These are phyloP conservation scores for Penicillium sp. DNA, from an alignment of 2,329 filamentous ascomycete genomes.

Conservation along the genomic window DNA sequence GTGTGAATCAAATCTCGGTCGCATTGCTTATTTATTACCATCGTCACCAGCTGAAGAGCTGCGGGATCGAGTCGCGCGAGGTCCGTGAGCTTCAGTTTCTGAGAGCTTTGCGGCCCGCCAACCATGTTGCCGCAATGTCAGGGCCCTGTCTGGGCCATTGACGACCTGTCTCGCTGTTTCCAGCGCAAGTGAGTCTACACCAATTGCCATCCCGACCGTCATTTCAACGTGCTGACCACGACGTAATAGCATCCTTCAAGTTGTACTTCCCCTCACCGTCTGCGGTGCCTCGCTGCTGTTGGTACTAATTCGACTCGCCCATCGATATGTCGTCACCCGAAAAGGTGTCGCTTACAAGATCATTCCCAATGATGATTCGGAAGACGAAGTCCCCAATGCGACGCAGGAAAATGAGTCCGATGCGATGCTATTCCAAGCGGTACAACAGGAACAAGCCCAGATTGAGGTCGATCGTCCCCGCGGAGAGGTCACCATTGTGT, in stretches of 20 bases:
- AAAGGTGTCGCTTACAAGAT: conserved; percentile 58
- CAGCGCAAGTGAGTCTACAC: conserved; percentile 51
- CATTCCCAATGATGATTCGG: conserved; percentile 34
- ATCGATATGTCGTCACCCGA: conserved; percentile 54
- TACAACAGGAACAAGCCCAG: conserved; percentile 48
- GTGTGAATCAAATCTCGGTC: conserved; percentile 2
- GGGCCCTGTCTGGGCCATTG: conserved; percentile 58
- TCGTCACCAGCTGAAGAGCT: conserved; percentile 5
- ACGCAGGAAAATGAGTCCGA: conserved; percentile 56
- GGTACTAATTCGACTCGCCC: conserved; percentile 59
- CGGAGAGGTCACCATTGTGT: conserved; percentile 67
- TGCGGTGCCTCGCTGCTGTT: conserved; percentile 69
- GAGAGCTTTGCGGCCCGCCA: conserved; percentile 13
- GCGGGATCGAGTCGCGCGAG: conserved; percentile 8
- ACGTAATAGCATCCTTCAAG: conserved; percentile 67
- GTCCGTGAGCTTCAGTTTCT: conserved; percentile 15
- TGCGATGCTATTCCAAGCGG: conserved; percentile 56
- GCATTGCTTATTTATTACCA: conserved; percentile 6
- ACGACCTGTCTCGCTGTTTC: conserved; percentile 64
- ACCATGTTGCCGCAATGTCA: conserved; percentile 58
- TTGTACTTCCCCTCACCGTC: conserved; percentile 72
- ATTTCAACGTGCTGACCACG: conserved; percentile 14
- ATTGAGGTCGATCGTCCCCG: conserved; percentile 71
- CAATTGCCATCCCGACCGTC: neutral
- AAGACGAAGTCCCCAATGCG: conserved; percentile 54